A percentile compares a stretch with the other conserved stretches of the same genome.
phyloP scores from a whole-genome alignment of 192 early-diverging fungal species.

The Coemansia biformis region DNA sequence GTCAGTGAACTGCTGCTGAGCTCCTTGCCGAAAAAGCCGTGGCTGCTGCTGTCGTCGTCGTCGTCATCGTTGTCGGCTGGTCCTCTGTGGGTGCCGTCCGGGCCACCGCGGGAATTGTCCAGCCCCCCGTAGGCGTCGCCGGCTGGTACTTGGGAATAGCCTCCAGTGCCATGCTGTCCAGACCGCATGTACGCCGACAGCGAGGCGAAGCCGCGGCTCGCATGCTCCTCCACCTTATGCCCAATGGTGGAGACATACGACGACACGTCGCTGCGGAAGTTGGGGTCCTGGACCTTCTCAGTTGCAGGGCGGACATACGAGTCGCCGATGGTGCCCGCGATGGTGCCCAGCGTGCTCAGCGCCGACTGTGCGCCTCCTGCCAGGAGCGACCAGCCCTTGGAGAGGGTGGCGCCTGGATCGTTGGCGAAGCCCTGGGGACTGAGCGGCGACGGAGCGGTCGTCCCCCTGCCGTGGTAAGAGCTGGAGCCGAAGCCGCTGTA shows the following conservation, averaged over 20 bases:
- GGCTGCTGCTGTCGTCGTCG: constrained; percentile 1
- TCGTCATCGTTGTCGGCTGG: not conserved
- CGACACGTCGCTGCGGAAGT: constrained; percentile 57
- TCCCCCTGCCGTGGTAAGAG: not conserved
- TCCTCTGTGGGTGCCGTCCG: no score
- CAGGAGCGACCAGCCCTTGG: constrained; percentile 65
- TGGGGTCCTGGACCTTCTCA: constrained; percentile 58
- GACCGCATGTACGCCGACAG: constrained; percentile 31
- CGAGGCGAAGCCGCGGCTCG: constrained; percentile 31
- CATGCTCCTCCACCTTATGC: constrained; percentile 29
- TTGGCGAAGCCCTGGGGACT: constrained; percentile 57
- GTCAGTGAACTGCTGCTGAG: constrained; percentile 14
- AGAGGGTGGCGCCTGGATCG: constrained; percentile 61
- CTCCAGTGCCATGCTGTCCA: constrained; percentile 16
- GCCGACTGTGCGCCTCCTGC: constrained; percentile 52
- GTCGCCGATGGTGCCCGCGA: constrained; percentile 55
- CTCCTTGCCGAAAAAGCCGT: constrained; percentile 34
- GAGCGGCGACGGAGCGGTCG: constrained; percentile 8
- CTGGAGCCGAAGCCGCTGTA: constrained; percentile 68
- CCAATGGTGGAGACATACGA: constrained; percentile 59
- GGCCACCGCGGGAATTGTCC: no score
- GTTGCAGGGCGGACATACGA: constrained; percentile 61
- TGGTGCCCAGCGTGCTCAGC: constrained; percentile 33
- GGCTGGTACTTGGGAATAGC: constrained; percentile 20
- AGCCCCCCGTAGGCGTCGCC: no score